Evolutionary conservation across 345 rosid species (phyloP).

Genomic region (Viola odorata): DNA sequence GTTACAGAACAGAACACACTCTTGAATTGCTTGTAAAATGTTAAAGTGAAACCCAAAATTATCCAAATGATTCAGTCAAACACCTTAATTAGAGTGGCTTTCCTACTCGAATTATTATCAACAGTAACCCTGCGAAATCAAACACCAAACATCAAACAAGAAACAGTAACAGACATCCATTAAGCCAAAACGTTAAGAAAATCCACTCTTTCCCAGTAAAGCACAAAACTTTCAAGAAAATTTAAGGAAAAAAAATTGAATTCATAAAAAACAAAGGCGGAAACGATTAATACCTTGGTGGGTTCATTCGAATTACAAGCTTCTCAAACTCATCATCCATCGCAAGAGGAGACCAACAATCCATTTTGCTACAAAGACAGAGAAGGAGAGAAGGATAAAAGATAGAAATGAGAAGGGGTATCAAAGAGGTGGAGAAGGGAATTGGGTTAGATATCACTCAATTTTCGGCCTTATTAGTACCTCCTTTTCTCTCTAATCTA

Average conservation of each 20-base stretch:
- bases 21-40: constrained; percentile 5
- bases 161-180: constrained; percentile 10
- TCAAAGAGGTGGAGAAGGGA: constrained; percentile 7
- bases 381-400: not conserved
- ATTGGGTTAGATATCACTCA: not conserved
- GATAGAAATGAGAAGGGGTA: not conserved
- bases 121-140: constrained; percentile 58
- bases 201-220: constrained; percentile 7
- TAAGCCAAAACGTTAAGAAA: constrained; percentile 14
- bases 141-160: constrained; percentile 4
- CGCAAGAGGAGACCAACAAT: constrained; percentile 49
- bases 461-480: no score
- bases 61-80: constrained; percentile 13
- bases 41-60: not conserved
- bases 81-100: constrained; percentile 66
- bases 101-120: constrained; percentile 55
- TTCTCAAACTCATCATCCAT: constrained; percentile 67
- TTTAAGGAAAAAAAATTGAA: constrained; percentile 6
- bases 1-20: not conserved
- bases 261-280: not conserved
- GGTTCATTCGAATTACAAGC: constrained; percentile 71
- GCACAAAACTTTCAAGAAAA: constrained; percentile 9
- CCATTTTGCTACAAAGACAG: constrained; percentile 32
- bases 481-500: not conserved
- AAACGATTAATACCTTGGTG: constrained; percentile 49